These are phyloP conservation scores for Pelargonium australe DNA, from an alignment of 441 rosid genomes.

Conservation along the genomic window DNA sequence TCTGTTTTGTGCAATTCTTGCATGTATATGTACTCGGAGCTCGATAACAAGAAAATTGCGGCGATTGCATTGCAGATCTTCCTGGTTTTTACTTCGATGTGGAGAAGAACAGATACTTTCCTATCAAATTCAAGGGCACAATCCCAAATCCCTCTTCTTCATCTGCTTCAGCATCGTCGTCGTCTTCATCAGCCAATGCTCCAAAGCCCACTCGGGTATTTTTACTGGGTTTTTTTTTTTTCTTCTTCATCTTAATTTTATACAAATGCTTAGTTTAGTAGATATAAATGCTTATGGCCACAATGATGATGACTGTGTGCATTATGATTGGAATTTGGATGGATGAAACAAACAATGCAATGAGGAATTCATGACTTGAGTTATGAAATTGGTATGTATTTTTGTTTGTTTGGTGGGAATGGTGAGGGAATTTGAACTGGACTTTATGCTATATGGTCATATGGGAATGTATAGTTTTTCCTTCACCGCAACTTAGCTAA, in stretches of 20 bases:
- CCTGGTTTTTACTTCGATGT: slow-evolving; percentile 3
- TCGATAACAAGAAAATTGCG: not conserved
- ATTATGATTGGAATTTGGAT: not conserved
- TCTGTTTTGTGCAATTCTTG: not conserved
- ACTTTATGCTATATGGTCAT: no score
- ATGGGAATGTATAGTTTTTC: no score
- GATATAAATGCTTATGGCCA: no score
- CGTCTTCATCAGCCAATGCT: not conserved
- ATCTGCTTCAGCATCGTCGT: not conserved
- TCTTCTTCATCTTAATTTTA: no score
- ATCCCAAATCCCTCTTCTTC: not conserved
- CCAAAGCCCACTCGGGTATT: not conserved
- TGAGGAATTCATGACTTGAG: not conserved
- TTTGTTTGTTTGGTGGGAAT: no score
- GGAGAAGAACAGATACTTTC: slow-evolving; percentile 1
- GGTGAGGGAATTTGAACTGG: no score
- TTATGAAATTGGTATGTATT: no score
- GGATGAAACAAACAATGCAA: not conserved
- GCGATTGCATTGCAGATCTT: not conserved
- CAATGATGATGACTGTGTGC: not conserved
- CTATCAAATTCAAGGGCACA: slow-evolving; percentile 8
- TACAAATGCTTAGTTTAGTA: no score
- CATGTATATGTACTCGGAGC: not conserved
- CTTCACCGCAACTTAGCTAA: not conserved
- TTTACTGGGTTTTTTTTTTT: no score